Conservation (phyloP, 176 grass and related monocot species). For the Oryza glumipatula region DNA sequence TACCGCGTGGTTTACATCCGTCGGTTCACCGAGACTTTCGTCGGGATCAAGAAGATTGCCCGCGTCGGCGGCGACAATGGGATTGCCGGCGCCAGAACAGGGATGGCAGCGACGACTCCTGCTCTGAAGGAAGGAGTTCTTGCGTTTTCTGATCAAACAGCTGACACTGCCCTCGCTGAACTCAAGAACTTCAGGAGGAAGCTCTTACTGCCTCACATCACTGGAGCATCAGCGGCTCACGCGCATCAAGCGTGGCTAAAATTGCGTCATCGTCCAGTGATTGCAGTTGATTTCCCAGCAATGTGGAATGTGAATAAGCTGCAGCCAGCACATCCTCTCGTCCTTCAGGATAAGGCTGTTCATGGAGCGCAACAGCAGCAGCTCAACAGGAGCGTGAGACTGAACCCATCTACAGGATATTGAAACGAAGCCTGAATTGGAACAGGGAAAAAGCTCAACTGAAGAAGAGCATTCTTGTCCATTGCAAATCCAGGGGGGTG, state of each 20-base stretch:
- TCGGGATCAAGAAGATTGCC: slow-evolving; percentile 66
- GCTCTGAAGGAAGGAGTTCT: slow-evolving; percentile 24
- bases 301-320: slow-evolving; percentile 24
- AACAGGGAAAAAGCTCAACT: not conserved
- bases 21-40: slow-evolving; percentile 51
- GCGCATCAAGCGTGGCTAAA: slow-evolving; percentile 42
- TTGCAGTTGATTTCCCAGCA: slow-evolving; percentile 35
- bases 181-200: slow-evolving; percentile 37
- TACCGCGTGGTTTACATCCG: slow-evolving; percentile 62
- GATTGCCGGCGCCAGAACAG: not conserved
- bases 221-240: not conserved
- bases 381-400: not conserved
- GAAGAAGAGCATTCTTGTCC: not conserved
- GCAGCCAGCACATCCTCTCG: not conserved
- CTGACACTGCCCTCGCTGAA: slow-evolving; percentile 28
- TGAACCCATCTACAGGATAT: not conserved
- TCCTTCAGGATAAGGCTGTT: not conserved
- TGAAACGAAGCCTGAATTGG: not conserved
- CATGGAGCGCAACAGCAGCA: slow-evolving; percentile 8
- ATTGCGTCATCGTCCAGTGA: slow-evolving; percentile 34
- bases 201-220: slow-evolving; percentile 39
- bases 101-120: not conserved
- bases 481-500: not conserved
- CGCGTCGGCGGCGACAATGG: slow-evolving; percentile 6
- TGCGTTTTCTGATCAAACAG: slow-evolving; percentile 7